These are phyloP conservation scores for Penicillium polonicum DNA, from an alignment of 2,329 filamentous ascomycete genomes.

Conservation along the genomic window DNA sequence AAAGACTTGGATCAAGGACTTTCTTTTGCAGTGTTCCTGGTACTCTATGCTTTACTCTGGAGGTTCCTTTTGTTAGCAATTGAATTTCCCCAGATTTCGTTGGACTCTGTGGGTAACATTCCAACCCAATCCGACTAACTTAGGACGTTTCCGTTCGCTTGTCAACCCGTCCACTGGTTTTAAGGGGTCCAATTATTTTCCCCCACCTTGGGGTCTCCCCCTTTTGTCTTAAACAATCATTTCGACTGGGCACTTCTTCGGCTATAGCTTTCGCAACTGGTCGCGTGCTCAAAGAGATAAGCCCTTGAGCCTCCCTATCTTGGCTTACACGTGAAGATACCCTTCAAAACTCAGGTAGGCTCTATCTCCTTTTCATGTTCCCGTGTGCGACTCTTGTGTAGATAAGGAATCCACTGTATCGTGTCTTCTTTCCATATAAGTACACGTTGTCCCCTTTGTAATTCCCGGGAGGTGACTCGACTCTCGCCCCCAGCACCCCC, in stretches of 20 bases:
- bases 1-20: background rate
- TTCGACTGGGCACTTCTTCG: background rate
- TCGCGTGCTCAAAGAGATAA: slow-evolving; percentile 8
- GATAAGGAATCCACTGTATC: slow-evolving; percentile 12
- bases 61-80: background rate
- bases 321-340: slow-evolving; percentile 4
- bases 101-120: slow-evolving; percentile 2
- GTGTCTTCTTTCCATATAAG: slow-evolving; percentile 2
- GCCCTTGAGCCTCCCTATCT: slow-evolving; percentile 1
- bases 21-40: background rate
- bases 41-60: background rate
- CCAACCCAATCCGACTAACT: slow-evolving; percentile 2
- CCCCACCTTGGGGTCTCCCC: slow-evolving; percentile 18
- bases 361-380: slow-evolving; percentile 5
- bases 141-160: slow-evolving; percentile 23
- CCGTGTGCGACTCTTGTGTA: slow-evolving; percentile 7
- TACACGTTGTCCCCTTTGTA: slow-evolving; percentile 9
- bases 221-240: background rate
- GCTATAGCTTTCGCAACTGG: slow-evolving; percentile 4
- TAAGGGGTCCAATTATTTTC: slow-evolving; percentile 15
- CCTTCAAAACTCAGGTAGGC: slow-evolving; percentile 28
- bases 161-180: slow-evolving; percentile 8
- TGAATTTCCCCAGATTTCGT: slow-evolving; percentile 3
- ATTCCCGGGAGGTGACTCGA: slow-evolving; percentile 9
- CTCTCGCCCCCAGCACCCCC: slow-evolving; percentile 3